phyloP scores from a whole-genome alignment of 2,329 filamentous ascomycete genomes.

The Hymenoscyphus linearis region DNA sequence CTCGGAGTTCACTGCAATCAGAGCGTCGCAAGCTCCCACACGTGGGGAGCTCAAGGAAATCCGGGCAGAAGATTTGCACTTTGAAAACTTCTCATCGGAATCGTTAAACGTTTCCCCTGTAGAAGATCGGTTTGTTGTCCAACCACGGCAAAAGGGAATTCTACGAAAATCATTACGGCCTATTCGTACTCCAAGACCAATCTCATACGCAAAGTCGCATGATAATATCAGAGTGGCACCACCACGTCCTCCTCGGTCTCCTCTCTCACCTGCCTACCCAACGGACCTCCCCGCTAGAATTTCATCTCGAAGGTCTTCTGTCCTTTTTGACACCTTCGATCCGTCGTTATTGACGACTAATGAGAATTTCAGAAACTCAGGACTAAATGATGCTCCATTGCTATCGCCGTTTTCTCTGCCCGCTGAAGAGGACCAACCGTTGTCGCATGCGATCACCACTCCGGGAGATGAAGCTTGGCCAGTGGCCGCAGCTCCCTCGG shows the following conservation, averaged over 20 bases:
- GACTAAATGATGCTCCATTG: slow-evolving; percentile 34
- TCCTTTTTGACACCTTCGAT: slow-evolving; percentile 41
- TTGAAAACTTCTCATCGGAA: slow-evolving; percentile 45
- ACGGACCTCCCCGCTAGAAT: slow-evolving; percentile 47
- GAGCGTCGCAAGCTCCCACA: slow-evolving; percentile 34
- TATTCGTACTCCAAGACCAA: slow-evolving; percentile 13
- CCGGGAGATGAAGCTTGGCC: slow-evolving; percentile 42
- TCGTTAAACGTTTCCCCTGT: slow-evolving; percentile 28
- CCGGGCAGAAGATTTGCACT: slow-evolving; percentile 39
- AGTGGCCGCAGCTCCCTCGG: slow-evolving; percentile 30
- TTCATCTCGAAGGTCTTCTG: slow-evolving; percentile 47
- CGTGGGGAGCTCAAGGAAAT: slow-evolving; percentile 35
- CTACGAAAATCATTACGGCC: slow-evolving; percentile 20
- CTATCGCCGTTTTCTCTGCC: neutral
- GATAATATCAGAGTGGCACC: slow-evolving; percentile 35
- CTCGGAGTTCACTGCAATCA: slow-evolving; percentile 40
- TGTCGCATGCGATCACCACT: slow-evolving; percentile 39
- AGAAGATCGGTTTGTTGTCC: slow-evolving; percentile 9
- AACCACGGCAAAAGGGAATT: slow-evolving; percentile 11
- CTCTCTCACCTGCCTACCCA: slow-evolving; percentile 34
- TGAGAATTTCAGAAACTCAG: slow-evolving; percentile 43
- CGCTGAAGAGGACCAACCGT: slow-evolving; percentile 6
- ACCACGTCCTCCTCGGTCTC: slow-evolving; percentile 47
- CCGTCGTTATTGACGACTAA: slow-evolving; percentile 32
- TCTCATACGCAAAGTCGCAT: slow-evolving; percentile 39